Base-by-base conservation (phyloP, 345 rosid genomes). In the Physaria fendleri region DNA sequence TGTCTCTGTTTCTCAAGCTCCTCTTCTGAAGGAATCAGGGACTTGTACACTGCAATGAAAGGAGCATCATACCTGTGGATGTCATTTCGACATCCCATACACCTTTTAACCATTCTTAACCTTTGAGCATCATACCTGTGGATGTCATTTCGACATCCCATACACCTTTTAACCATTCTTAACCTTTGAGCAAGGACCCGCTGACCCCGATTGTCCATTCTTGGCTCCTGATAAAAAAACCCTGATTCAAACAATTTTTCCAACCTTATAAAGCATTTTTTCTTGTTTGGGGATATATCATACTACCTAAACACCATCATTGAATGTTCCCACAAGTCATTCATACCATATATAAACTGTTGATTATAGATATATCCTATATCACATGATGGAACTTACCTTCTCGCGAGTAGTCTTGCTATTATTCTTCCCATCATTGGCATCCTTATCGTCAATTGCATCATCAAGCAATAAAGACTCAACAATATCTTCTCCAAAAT, bases 1-100 rank as follows among this genome's bases (percentile, higher is more conserved):
- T 82, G 95, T 74, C 77, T 79, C 85, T 93, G 99, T 74, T 82
- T 93, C 45, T 74, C 80, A 54, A 72, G 87, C 69, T 89, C 97
- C 60, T 89, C 97, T 62, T 79, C 90, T 13, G 80, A 80, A 4
- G 97, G 97, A 74, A 78, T 81, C 15, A 93, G 62, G 13, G 92
- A 87, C 68, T 85, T 79, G 72, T 73, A 93, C 44, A 93, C 80
- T 24, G 75, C 76, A 45, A 77, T 73, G 66, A 93, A 87, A 17
- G 81, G 77, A 56, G 64, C 72, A 75, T 69, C 81, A 5, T 85
- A 55, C 65, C 79, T 66, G 52, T 62, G 75, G 50, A 89, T 87
- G 78, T 89, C 97, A 66, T 71, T 51, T 30, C 85, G 84, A 72
- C 90, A 87, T 58, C 60, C 48, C 74, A 63, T 63, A 34, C 24